A percentile compares a stretch with the other conserved stretches of the same genome.
Evolutionary conservation across 208 protist species (phyloP).

Genomic region (Leishmania major): DNA sequence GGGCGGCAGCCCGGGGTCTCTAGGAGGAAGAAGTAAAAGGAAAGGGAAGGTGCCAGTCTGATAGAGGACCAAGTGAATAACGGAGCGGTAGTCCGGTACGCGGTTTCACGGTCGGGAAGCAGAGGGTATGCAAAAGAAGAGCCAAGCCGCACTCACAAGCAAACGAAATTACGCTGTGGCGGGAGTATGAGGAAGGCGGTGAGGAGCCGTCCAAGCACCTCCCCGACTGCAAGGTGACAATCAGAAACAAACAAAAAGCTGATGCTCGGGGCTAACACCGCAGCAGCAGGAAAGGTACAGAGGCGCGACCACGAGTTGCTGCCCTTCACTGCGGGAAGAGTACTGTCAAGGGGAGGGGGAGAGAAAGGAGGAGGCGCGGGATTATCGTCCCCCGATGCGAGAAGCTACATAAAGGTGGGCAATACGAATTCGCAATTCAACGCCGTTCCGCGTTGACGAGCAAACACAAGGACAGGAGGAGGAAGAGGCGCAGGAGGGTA

Average conservation of each 20-base stretch:
- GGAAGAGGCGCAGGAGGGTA: not conserved
- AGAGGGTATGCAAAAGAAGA: conserved; percentile 4
- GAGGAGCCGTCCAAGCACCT: not conserved
- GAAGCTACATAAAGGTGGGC: not conserved
- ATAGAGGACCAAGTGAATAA: not conserved
- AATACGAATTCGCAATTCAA: not conserved
- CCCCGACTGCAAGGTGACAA: not conserved
- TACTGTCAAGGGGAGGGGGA: not conserved
- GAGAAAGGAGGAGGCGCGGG: not conserved
- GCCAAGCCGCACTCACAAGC: not conserved
- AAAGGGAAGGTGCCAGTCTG: conserved; percentile 6
- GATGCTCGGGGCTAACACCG: not conserved
- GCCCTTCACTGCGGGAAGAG: not conserved
- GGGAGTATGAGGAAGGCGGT: not conserved
- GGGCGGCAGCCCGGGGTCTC: not conserved
- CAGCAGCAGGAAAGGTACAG: not conserved
- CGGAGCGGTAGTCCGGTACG: not conserved
- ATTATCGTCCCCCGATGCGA: not conserved
- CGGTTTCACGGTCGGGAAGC: not conserved
- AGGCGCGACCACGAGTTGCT: not conserved
- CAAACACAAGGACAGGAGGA: not conserved
- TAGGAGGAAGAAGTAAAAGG: conserved; percentile 3
- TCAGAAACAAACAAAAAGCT: not conserved
- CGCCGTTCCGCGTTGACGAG: not conserved
- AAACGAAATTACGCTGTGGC: not conserved